Conservation (phyloP, 768 basidiomycete species). For the Kwoniella shandongensis region DNA sequence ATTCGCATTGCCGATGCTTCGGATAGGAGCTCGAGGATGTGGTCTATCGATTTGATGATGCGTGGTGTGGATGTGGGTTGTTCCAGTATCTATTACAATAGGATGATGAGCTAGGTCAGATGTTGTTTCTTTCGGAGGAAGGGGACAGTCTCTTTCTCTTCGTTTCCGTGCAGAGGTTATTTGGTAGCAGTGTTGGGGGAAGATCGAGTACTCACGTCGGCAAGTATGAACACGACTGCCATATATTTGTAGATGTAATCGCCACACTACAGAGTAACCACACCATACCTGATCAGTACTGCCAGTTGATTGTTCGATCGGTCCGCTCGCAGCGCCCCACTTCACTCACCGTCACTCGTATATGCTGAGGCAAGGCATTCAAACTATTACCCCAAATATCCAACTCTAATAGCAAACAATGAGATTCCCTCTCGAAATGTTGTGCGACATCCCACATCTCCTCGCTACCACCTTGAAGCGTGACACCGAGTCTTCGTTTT, state of each 20-base stretch:
- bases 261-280: conserved; percentile 19
- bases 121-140: too few relatives aligned
- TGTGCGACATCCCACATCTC: conserved; percentile 32
- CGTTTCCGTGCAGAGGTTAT: too few relatives aligned
- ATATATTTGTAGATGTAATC: conserved; percentile 43
- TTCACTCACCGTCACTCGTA: conserved; percentile 30
- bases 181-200: too few relatives aligned
- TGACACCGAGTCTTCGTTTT: conserved; percentile 33
- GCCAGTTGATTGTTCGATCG: too few relatives aligned
- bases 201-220: conserved; percentile 22
- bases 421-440: conserved; percentile 29
- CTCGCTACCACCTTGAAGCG: conserved; percentile 12
- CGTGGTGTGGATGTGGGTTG: conserved; percentile 27
- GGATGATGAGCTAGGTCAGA: background rate
- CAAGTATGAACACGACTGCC: conserved; percentile 28
- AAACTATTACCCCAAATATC: conserved; percentile 42
- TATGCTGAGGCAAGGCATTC: conserved; percentile 28
- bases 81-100: conserved; percentile 34
- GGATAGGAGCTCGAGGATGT: conserved; percentile 38
- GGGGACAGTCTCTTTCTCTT: too few relatives aligned
- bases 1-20: conserved; percentile 41
- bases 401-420: conserved; percentile 34
- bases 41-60: conserved; percentile 24
- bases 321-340: too few relatives aligned
- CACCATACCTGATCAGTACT: background rate